Conservation (phyloP, 495 filamentous ascomycete genomes). For the Tuber magnatum region DNA sequence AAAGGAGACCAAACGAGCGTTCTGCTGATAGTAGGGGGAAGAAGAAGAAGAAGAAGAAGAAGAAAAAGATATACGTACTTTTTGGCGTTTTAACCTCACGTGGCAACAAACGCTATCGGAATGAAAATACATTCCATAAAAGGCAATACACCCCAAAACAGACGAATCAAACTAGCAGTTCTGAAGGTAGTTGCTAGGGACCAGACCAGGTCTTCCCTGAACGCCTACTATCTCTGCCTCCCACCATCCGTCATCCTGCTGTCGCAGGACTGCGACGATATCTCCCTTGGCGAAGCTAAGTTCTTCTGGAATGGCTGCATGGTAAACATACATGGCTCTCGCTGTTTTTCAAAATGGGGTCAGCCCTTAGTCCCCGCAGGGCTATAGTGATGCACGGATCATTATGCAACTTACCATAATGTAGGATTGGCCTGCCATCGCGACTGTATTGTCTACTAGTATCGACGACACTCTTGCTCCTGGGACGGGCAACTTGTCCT, state of each 20-base stretch:
- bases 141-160: background rate
- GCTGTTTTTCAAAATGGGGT: slow-evolving; percentile 50
- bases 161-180: slow-evolving; percentile 46
- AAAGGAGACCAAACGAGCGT: background rate
- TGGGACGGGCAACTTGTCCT: slow-evolving; percentile 50
- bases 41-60: background rate
- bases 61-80: background rate
- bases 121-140: background rate
- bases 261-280: slow-evolving; percentile 73
- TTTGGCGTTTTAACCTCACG: background rate
- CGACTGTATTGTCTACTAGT: slow-evolving; percentile 64
- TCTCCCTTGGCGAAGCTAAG: slow-evolving; percentile 91
- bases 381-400: slow-evolving; percentile 15
- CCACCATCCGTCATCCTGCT: slow-evolving; percentile 99
- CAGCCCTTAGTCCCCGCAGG: slow-evolving; percentile 9
- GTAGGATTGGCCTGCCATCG: slow-evolving; percentile 80
- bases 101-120: background rate
- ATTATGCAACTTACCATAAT: slow-evolving; percentile 66
- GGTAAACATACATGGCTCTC: slow-evolving; percentile 87
- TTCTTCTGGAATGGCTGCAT: slow-evolving; percentile 89
- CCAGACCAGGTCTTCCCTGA: slow-evolving; percentile 67
- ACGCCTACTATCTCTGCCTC: slow-evolving; percentile 86
- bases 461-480: slow-evolving; percentile 77
- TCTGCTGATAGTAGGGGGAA: background rate
- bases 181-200: slow-evolving; percentile 96